Evolutionary conservation across 1,284 basidiomycete genomes (phyloP).

Genomic region (Cryptococcus sp.): DNA sequence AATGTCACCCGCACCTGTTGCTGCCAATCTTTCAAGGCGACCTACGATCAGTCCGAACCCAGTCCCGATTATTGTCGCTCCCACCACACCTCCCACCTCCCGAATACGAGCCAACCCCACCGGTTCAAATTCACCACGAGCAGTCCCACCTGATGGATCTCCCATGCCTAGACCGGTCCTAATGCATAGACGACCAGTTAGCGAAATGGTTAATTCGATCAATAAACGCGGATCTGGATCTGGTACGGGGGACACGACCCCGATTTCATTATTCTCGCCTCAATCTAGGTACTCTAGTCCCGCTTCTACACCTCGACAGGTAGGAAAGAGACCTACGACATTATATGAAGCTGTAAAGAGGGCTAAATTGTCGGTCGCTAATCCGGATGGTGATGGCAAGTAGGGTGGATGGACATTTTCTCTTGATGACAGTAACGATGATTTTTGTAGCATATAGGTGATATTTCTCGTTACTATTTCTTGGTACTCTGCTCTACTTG

Average conservation of each 20-base stretch:
- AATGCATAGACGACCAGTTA: constrained; percentile 26
- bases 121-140: neutral
- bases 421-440: neutral
- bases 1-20: neutral
- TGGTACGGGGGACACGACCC: constrained; percentile 3
- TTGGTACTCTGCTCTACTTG: no score
- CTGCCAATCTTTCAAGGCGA: neutral
- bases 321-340: constrained; percentile 5
- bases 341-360: constrained; percentile 24
- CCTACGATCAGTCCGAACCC: neutral
- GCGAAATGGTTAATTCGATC: constrained; percentile 38
- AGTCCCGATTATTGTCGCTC: neutral
- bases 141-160: neutral
- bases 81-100: neutral
- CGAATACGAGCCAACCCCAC: neutral
- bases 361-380: constrained; percentile 17
- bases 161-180: constrained; percentile 14
- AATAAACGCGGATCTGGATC: constrained; percentile 24
- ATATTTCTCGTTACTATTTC: no score
- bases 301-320: neutral
- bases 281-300: constrained; percentile 17
- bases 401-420: neutral
- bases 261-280: constrained; percentile 15
- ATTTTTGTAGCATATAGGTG: neutral
- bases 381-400: constrained; percentile 18